Evolutionary conservation across 2,329 filamentous ascomycete genomes (phyloP), one percentile per base, ranked within the genome.

Genomic region (Aspergillus sp.): DNA sequence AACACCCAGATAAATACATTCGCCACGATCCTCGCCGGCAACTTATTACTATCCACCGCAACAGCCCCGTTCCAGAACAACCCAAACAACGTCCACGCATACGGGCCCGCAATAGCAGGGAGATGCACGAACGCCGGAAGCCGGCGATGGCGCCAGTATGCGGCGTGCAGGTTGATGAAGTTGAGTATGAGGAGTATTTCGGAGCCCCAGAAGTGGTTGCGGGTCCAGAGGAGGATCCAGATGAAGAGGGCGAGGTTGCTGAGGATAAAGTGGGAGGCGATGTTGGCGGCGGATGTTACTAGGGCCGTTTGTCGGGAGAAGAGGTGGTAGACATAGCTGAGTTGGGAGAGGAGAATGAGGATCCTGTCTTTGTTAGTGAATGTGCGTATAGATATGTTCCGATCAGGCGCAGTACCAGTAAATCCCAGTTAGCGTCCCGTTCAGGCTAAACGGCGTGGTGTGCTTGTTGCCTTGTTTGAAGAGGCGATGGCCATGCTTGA

Each of bases 1-100:
- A 91, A 83, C 22, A 84, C 82, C 90, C 90, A 95, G 61, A 95
- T 86, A 58, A 90, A 89, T 56, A 95, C 75, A 63, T 95, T 95
- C 45, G 87, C 89, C 20, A 93, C 80, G 56, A 95, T 84, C 43
- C 88, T 76, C n/a, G 86, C 84, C 2, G 84, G 76, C 4, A 89
- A 67, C 49, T 74, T 79, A 49, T 83, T 72, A 6, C 82, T 78
- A 62, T 88, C 76, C n/a, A 91, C 80, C 64, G 87, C 86, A 43
- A 90, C 83, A 17, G 90, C 88, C 7, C 90, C 90, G 58, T 89
- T 88, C 88, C 88, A 95, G 75, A 90, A 91, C 46, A 95, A 77
- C 25, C 87, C 86, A 12, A 91, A 83, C 62, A 93, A 87, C 12
- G 85, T 90, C 87, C 88, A 95, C 1, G 85, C 87, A 57, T 95